Evolutionary conservation across 2,329 filamentous ascomycete genomes (phyloP).

Genomic region (Neofusicoccum sp.): DNA sequence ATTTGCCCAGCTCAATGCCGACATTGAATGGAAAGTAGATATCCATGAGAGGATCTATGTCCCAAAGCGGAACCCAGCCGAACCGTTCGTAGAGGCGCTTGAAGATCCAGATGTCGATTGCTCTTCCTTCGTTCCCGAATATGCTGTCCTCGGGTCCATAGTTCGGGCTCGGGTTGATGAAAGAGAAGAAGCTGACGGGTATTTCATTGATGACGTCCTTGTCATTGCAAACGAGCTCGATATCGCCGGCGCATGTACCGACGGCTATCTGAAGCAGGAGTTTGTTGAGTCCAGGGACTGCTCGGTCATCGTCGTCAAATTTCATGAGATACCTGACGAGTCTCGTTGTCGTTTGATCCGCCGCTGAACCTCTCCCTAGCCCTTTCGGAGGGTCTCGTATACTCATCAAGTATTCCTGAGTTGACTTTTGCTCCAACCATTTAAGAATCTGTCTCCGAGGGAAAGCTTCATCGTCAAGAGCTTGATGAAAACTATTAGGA

Average conservation of each 20-base stretch:
- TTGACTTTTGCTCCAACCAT: too few relatives aligned
- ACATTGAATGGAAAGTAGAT: not conserved
- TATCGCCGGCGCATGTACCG: not conserved
- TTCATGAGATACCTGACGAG: not conserved
- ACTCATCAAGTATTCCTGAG: too few relatives aligned
- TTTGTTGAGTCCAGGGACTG: not conserved
- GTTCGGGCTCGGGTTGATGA: not conserved
- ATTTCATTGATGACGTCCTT: not conserved
- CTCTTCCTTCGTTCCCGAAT: not conserved
- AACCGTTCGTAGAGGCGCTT: not conserved
- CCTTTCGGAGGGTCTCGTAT: too few relatives aligned
- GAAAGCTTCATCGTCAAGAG: too few relatives aligned
- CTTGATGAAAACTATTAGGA: too few relatives aligned
- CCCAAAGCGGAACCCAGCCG: slow-evolving; percentile 8
- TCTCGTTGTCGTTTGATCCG: not conserved
- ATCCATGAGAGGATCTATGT: not conserved
- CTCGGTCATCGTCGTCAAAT: not conserved
- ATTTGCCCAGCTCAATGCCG: not conserved
- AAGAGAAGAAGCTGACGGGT: slow-evolving; percentile 1
- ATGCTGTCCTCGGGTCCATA: not conserved
- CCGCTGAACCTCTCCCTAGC: too few relatives aligned
- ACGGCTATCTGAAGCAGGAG: not conserved
- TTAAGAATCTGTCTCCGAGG: too few relatives aligned
- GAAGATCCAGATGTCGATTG: not conserved
- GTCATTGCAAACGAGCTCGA: not conserved